phyloP scores from a whole-genome alignment of 352 stramenopile species.

The Pythium utonaiense region DNA sequence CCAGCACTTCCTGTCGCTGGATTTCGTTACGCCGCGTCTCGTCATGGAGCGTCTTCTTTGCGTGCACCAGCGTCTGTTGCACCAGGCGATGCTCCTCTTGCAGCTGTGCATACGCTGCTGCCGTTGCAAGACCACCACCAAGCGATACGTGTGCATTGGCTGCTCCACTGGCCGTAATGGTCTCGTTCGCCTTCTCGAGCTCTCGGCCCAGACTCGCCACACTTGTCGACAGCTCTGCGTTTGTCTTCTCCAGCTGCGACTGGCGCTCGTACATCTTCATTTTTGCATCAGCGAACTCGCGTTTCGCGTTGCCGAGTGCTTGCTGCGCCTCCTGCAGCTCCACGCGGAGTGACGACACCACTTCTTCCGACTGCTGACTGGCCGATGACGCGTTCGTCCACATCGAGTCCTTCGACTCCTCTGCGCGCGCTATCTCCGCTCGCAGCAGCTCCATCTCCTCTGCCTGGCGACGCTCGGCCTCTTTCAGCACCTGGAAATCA shows the following conservation, averaged over 20 bases:
- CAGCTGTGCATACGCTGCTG: slow-evolving; percentile 13
- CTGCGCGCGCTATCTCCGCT: slow-evolving; percentile 39
- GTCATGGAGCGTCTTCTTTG: slow-evolving; percentile 77
- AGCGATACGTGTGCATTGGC: background rate
- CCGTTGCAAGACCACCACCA: background rate
- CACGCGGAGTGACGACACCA: slow-evolving; percentile 50
- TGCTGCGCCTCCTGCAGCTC: slow-evolving; percentile 71
- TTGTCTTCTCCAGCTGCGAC: slow-evolving; percentile 70
- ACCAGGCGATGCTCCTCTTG: slow-evolving; percentile 55
- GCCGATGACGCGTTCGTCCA: slow-evolving; percentile 65
- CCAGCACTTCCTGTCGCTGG: slow-evolving; percentile 61
- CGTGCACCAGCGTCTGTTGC: slow-evolving; percentile 59
- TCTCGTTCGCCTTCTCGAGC: slow-evolving; percentile 41
- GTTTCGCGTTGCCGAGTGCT: slow-evolving; percentile 54
- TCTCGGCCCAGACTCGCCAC: slow-evolving; percentile 66
- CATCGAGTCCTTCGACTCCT: slow-evolving; percentile 65
- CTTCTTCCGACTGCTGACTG: slow-evolving; percentile 62
- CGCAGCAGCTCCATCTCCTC: slow-evolving; percentile 42
- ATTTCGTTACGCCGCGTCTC: slow-evolving; percentile 60
- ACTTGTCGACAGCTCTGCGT: slow-evolving; percentile 61
- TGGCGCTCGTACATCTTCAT: slow-evolving; percentile 69
- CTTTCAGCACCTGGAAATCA: slow-evolving; percentile 37
- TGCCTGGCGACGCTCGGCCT: slow-evolving; percentile 32
- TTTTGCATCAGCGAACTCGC: slow-evolving; percentile 61
- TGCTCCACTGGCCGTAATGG: background rate